phyloP scores from a whole-genome alignment of 2,329 filamentous ascomycete genomes.

The Helotiales sp. region DNA sequence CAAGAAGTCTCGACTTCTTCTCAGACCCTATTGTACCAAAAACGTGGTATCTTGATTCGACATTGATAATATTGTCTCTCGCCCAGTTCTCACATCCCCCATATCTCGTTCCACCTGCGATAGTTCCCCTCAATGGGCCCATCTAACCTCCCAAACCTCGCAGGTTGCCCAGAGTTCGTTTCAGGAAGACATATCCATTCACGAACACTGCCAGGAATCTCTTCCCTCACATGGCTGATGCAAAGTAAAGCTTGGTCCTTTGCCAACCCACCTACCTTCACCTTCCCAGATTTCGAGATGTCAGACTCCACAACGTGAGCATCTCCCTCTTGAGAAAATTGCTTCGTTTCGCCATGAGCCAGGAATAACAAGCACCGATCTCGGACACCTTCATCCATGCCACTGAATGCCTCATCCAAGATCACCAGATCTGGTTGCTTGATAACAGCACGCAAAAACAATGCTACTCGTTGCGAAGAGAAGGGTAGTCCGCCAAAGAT shows the following conservation, averaged over 20 bases:
- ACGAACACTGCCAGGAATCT: slow-evolving; percentile 80
- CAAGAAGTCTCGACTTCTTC: too few species aligned
- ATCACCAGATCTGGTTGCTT: slow-evolving; percentile 81
- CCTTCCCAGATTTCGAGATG: slow-evolving; percentile 42
- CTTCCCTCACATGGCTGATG: slow-evolving; percentile 87
- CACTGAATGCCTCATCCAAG: slow-evolving; percentile 84
- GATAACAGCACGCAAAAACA: slow-evolving; percentile 81
- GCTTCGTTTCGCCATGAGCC: slow-evolving; percentile 58
- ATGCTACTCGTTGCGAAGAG: slow-evolving; percentile 77
- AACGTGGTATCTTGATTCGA: neutral
- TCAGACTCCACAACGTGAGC: slow-evolving; percentile 46
- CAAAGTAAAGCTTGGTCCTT: slow-evolving; percentile 81
- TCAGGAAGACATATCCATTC: slow-evolving; percentile 88
- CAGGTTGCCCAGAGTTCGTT: slow-evolving; percentile 59
- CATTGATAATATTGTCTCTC: neutral
- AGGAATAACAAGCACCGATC: slow-evolving; percentile 87
- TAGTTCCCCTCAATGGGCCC: slow-evolving; percentile 59
- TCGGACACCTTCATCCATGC: slow-evolving; percentile 78
- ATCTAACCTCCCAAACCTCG: slow-evolving; percentile 64
- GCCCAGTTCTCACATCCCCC: slow-evolving; percentile 45
- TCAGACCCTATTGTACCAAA: too few species aligned
- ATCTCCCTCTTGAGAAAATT: slow-evolving; percentile 27
- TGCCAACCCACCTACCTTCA: slow-evolving; percentile 62
- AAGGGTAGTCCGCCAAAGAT: slow-evolving; percentile 76
- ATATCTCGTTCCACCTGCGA: slow-evolving; percentile 64